Conservation (phyloP, 176 grass and related monocot genomes). For the Melocanna baccifera region DNA sequence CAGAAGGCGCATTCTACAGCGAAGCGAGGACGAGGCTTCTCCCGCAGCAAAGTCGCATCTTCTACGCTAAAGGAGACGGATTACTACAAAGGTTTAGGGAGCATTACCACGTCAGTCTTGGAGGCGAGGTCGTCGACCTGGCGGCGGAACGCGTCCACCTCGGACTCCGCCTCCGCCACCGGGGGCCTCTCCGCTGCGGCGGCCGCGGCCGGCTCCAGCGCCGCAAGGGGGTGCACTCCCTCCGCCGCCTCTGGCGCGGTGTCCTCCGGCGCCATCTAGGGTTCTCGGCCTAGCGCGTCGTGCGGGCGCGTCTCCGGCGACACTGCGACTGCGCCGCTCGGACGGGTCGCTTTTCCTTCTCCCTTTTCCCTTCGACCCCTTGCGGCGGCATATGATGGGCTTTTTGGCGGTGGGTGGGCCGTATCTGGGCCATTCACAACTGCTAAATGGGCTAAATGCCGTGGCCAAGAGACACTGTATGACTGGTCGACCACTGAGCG, state of each 20-base stretch:
- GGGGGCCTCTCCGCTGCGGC: not conserved
- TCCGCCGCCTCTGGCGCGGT: not conserved
- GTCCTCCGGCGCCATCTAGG: slow-evolving; percentile 47
- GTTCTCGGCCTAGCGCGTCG: not conserved
- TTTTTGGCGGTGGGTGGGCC: no score
- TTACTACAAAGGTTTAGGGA: not conserved
- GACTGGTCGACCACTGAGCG: no score
- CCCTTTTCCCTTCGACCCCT: not conserved
- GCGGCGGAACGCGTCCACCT: slow-evolving; percentile 39
- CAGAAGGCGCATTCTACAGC: not conserved
- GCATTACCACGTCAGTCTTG: slow-evolving; percentile 50
- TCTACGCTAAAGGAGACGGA: not conserved
- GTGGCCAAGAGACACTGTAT: no score
- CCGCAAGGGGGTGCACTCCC: not conserved
- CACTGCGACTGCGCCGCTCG: not conserved
- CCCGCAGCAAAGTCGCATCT: not conserved
- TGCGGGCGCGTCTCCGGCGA: not conserved
- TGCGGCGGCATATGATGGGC: not conserved
- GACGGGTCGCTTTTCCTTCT: not conserved
- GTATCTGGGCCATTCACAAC: not conserved
- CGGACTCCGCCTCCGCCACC: slow-evolving; percentile 8
- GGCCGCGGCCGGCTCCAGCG: not conserved
- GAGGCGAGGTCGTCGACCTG: slow-evolving; percentile 44
- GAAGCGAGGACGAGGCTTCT: not conserved
- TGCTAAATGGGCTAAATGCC: not conserved